phyloP scores from a whole-genome alignment of 2,329 filamentous ascomycete species.

The Xylaria sp. region DNA sequence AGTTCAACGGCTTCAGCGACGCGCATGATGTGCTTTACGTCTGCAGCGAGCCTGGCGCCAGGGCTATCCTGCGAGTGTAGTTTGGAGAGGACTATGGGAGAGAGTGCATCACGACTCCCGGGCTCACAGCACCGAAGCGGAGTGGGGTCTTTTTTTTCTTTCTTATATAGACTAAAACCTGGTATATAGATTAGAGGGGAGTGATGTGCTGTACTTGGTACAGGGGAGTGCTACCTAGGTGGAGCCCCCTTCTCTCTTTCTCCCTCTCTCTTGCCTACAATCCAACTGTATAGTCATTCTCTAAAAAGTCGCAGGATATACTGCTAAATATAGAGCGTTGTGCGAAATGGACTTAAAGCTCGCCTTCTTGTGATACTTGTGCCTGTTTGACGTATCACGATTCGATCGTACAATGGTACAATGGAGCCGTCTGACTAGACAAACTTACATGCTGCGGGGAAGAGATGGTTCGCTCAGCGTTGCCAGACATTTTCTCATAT shows the following conservation, averaged over 20 bases:
- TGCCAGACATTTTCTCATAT: neutral
- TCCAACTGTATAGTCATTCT: constrained; percentile 7
- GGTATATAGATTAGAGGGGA: constrained; percentile 21
- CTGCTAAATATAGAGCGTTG: constrained; percentile 15
- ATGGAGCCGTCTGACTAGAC: neutral
- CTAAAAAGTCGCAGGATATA: constrained; percentile 13
- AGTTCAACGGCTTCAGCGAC: constrained; percentile 97
- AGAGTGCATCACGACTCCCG: constrained; percentile 4
- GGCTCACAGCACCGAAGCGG: constrained; percentile 7
- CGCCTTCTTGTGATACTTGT: neutral
- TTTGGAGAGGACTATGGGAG: neutral
- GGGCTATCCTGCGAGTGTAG: constrained; percentile 69
- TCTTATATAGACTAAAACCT: constrained; percentile 27
- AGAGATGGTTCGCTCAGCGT: neutral
- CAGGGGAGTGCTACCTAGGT: neutral
- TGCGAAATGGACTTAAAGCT: neutral
- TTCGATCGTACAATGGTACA: neutral
- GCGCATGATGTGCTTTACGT: constrained; percentile 94
- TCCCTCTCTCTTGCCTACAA: neutral
- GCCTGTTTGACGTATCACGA: neutral
- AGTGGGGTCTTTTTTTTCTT: neutral
- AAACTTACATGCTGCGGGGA: neutral
- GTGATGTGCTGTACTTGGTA: constrained; percentile 2
- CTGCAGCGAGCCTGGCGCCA: constrained; percentile 89
- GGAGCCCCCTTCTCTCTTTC: constrained; percentile 18